Conservation (phyloP, 2,329 filamentous ascomycete genomes). For the Botryosphaeria agaves region DNA sequence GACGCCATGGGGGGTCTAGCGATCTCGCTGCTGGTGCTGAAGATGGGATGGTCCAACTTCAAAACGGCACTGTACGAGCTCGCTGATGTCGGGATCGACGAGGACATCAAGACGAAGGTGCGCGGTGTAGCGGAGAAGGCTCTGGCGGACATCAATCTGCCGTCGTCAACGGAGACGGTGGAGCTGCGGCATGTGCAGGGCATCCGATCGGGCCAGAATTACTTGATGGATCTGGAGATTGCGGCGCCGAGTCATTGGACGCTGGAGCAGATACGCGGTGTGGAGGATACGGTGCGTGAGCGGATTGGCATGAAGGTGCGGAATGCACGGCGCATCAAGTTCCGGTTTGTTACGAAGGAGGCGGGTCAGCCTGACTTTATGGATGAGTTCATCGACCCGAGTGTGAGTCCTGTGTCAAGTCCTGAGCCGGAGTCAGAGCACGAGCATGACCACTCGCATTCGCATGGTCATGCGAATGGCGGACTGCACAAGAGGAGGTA, state of each 20-base stretch:
- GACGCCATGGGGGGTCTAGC: slow-evolving; percentile 86
- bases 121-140: slow-evolving; percentile 45
- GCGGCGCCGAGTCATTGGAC: slow-evolving; percentile 64
- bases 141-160: slow-evolving; percentile 24
- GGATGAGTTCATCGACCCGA: slow-evolving; percentile 43
- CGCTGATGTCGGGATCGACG: slow-evolving; percentile 77
- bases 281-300: slow-evolving; percentile 60
- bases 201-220: slow-evolving; percentile 93
- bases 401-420: slow-evolving; percentile 12
- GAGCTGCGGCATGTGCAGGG: slow-evolving; percentile 68
- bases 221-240: slow-evolving; percentile 77
- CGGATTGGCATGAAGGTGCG: slow-evolving; percentile 54
- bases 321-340: background rate
- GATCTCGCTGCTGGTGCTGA: slow-evolving; percentile 86
- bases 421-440: slow-evolving; percentile 13
- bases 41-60: slow-evolving; percentile 77
- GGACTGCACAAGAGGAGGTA: slow-evolving; percentile 1
- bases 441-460: slow-evolving; percentile 1
- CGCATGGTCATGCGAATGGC: slow-evolving; percentile 7
- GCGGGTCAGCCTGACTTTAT: slow-evolving; percentile 39
- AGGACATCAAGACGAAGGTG: slow-evolving; percentile 61
- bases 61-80: slow-evolving; percentile 67
- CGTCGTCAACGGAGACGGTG: slow-evolving; percentile 39
- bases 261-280: slow-evolving; percentile 46
- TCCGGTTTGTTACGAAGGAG: slow-evolving; percentile 65